phyloP scores from a whole-genome alignment of 2,329 filamentous ascomycete genomes.

The Paecilomyces formosus region DNA sequence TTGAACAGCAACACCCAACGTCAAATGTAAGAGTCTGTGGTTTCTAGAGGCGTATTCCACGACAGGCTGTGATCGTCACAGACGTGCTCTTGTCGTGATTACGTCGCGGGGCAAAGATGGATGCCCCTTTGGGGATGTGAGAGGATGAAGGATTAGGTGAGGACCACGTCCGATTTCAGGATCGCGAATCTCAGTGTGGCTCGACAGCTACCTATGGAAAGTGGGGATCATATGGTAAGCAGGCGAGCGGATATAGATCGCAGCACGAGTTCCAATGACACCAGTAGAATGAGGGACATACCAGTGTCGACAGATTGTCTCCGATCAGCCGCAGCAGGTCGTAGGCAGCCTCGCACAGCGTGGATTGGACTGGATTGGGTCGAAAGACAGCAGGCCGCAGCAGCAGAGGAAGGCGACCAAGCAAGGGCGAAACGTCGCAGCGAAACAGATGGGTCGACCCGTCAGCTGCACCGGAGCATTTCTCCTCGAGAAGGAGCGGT shows the following conservation, averaged over 20 bases:
- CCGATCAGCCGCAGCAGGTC: not conserved
- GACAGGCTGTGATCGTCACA: not conserved
- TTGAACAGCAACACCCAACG: slow-evolving; percentile 22
- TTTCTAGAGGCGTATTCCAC: too few species aligned
- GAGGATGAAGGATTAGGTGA: not conserved
- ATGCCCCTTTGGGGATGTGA: not conserved
- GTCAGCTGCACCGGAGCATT: not conserved
- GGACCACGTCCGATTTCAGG: not conserved
- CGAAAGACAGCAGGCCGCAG: not conserved
- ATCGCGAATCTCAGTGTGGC: not conserved
- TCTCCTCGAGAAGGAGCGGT: not conserved
- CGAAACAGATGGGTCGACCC: not conserved
- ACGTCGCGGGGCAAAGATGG: not conserved
- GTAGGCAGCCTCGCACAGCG: not conserved
- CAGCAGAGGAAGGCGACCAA: not conserved
- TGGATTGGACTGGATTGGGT: not conserved
- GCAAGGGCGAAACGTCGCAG: not conserved
- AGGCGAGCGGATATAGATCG: not conserved
- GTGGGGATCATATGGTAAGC: not conserved
- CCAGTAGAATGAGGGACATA: not conserved
- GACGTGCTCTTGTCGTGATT: not conserved
- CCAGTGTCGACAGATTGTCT: not conserved
- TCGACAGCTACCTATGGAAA: not conserved
- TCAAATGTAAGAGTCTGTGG: not conserved
- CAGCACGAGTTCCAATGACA: not conserved